Evolutionary conservation across 1,139 yeast species (phyloP), one percentile per base, ranked within the genome.

Genomic region (Yamadazyma triangularis): DNA sequence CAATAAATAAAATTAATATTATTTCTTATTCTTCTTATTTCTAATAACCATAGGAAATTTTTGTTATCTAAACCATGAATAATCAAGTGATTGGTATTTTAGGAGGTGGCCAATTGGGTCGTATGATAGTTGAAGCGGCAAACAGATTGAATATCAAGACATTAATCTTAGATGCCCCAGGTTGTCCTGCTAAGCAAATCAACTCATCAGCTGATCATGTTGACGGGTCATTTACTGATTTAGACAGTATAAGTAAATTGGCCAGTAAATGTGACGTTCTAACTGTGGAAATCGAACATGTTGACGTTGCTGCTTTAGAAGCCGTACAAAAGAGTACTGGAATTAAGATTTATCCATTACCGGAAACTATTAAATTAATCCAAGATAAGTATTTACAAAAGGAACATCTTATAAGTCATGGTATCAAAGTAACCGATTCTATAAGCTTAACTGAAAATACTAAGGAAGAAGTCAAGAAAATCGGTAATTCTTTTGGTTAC

Each of bases 91-190:
- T 93, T 25, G 99, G 99, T 34, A 88, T 93, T 40, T 70, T 91
- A 32, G 99, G 96, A 31, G 99, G 98, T 32, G 99, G 99, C 60
- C 99, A 91, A 61, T 73, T 91, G 28, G 99, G 99, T 51, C 96
- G 98, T 49, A 91, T 91, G 99, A 73, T 93, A 42, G 96, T 91
- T 14, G 98, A 93, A 57, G 95, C 97, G 13, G 98, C 98, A 9
- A 85, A 79, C 58, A 73, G 98, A 40, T 69, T 91, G 36, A 91
- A 91, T 56, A 68, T 91, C 49, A 79, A 82, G 47, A 89, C 97
- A 2, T 64, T 85, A 24, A 70, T 91, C 36, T 70, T 91, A 36
- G 99, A 91, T 56, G 95, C 86, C 8, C 78, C 78, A 23, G 69
- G 73, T 41, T 71, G 95, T 3, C 96, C 97, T 4, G 98, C 98